A percentile compares a stretch with the other conserved stretches of the same genome.
These are phyloP conservation scores for Pseudomassariella vexata DNA, from an alignment of 2,329 filamentous ascomycete species.

Conservation along the genomic window DNA sequence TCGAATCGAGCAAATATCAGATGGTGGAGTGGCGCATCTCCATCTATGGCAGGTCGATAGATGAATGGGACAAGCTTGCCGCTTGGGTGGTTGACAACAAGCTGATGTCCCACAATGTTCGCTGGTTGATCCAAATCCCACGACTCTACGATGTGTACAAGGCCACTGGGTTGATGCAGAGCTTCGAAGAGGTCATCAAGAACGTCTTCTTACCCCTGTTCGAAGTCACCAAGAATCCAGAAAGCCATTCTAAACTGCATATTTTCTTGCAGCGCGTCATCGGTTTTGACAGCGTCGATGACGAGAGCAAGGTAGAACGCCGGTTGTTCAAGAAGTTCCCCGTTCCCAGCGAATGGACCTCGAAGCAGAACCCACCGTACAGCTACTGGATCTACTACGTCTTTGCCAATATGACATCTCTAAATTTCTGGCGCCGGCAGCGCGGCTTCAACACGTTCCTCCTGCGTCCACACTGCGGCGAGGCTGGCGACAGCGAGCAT, in stretches of 20 bases:
- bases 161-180: slow-evolving; percentile 76
- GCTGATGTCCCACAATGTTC: slow-evolving; percentile 93
- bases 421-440: slow-evolving; percentile 86
- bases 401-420: slow-evolving; percentile 86
- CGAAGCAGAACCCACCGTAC: slow-evolving; percentile 94
- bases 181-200: no score
- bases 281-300: slow-evolving; percentile 95
- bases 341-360: slow-evolving; percentile 80
- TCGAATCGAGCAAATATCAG: slow-evolving; percentile 98
- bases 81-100: slow-evolving; percentile 98
- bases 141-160: slow-evolving; percentile 96
- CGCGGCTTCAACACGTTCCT: slow-evolving; percentile 95
- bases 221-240: slow-evolving; percentile 84
- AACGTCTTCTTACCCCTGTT: slow-evolving; percentile 94
- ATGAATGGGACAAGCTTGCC: slow-evolving; percentile 97
- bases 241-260: slow-evolving; percentile 85
- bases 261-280: slow-evolving; percentile 92
- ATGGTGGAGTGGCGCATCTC: slow-evolving; percentile 99
- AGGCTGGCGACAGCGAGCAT: slow-evolving; percentile 95
- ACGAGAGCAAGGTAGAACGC: slow-evolving; percentile 94
- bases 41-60: slow-evolving; percentile 84
- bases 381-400: slow-evolving; percentile 99
- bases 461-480: slow-evolving; percentile 88
- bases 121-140: slow-evolving; percentile 94
- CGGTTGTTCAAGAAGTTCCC: slow-evolving; percentile 95